Conservation (phyloP, 2,329 filamentous ascomycete species). For the Ophiostoma montium region DNA sequence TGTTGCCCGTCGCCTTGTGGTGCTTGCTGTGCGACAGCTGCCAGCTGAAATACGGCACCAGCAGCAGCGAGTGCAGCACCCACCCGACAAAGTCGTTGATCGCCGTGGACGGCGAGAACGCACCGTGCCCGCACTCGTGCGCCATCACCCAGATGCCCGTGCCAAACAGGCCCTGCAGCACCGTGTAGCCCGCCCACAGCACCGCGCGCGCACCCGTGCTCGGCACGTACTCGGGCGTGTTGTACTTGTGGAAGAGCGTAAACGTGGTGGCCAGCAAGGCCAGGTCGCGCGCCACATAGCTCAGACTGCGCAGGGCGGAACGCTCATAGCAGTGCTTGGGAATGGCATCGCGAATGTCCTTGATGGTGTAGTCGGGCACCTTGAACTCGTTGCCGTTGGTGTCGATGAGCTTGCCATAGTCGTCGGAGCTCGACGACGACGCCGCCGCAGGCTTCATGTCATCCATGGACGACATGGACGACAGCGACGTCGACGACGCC, state of each 20-base stretch:
- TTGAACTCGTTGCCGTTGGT: slow-evolving; percentile 92
- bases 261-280: slow-evolving; percentile 61
- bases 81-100: slow-evolving; percentile 88
- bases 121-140: slow-evolving; percentile 94
- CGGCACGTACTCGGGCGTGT: slow-evolving; percentile 73
- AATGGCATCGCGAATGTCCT: slow-evolving; percentile 92
- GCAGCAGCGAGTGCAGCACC: slow-evolving; percentile 73
- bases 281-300: slow-evolving; percentile 76
- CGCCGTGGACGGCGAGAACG: slow-evolving; percentile 83
- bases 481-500: slow-evolving; percentile 80
- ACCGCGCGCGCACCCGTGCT: slow-evolving; percentile 50
- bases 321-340: slow-evolving; percentile 95
- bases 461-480: slow-evolving; percentile 64
- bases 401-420: slow-evolving; percentile 61
- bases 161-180: slow-evolving; percentile 82
- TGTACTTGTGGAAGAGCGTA: slow-evolving; percentile 75
- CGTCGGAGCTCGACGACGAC: slow-evolving; percentile 10
- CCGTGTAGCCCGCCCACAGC: slow-evolving; percentile 52
- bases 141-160: slow-evolving; percentile 94
- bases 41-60: slow-evolving; percentile 97
- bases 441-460: slow-evolving; percentile 41
- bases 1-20: slow-evolving; percentile 96
- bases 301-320: slow-evolving; percentile 58
- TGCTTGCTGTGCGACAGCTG: slow-evolving; percentile 99
- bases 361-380: slow-evolving; percentile 91